Base-by-base conservation (phyloP, 352 stramenopile species). In the Sclerospora graminicola region DNA sequence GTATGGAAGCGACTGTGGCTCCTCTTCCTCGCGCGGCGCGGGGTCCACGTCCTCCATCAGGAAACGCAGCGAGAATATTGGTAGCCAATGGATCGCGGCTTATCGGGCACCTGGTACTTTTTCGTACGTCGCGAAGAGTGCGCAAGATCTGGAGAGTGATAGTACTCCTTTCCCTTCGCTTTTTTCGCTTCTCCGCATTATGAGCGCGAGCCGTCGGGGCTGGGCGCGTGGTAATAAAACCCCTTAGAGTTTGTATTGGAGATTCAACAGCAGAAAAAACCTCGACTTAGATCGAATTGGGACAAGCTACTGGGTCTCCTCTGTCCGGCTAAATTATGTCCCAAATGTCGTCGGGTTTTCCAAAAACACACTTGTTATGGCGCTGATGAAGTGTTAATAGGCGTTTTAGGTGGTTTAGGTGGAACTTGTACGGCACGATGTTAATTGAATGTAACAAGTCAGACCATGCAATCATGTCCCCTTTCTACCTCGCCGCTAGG, bases 121-220 rank as follows among this genome's bases (percentile, higher is more conserved):
- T 37, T 57, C 26, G 29, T 45, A 47, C 53, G 43, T 47, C 28
- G 33, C 34, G 41, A 29, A 45, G 42, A 1, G 30, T 32, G 37
- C 45, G 43, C 49, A 29, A 40, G 45, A 60, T 64, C 45, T 51
- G 31, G 20, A 55, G 50, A 63, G 41, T 60, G 51, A 57, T 57
- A 53, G 55, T 37, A 45, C 55, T 54, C 45, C 41, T 43, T 60
- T 54, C 50, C 49, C 51, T 48, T 48, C 18, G 35, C 46, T 62
- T 66, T 44, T 57, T 65, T 45, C 23, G 48, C 32, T 58, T 63
- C 38, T 60, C 49, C 45, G 50, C 51, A 63, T 63, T 55, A 57
- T 54, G 39, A 29, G 27, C 33, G 42, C 39, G 43, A 45, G 36
- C 28, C 34, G 48, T 56, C 47, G 49, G 41, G 48, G 41, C 31